These are phyloP conservation scores for Pascua guehoae DNA, from an alignment of 1,284 basidiomycete genomes.

Conservation along the genomic window DNA sequence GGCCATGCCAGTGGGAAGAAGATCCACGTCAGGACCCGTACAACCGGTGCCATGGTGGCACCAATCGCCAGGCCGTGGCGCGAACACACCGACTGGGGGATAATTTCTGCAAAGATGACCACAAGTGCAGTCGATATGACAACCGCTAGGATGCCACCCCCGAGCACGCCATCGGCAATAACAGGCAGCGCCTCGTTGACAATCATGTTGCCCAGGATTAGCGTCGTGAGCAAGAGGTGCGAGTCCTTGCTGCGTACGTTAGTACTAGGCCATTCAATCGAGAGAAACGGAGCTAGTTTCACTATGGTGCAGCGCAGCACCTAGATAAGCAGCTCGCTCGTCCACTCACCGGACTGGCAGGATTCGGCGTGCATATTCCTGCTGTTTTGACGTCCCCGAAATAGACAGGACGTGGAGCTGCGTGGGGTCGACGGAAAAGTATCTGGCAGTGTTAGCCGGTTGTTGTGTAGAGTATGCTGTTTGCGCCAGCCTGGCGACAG, in stretches of 20 bases:
- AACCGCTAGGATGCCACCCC: slow-evolving; percentile 72
- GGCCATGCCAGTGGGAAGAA: slow-evolving; percentile 73
- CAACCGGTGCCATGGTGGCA: slow-evolving; percentile 76
- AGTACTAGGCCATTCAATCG: background rate
- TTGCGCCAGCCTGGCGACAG: background rate
- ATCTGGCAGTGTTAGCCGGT: slow-evolving; percentile 53
- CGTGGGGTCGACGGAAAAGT: slow-evolving; percentile 90
- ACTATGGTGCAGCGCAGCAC: background rate
- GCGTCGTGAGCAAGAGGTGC: slow-evolving; percentile 74
- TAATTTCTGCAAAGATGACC: slow-evolving; percentile 57
- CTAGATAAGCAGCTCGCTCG: background rate
- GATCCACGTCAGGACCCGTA: slow-evolving; percentile 62
- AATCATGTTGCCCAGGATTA: slow-evolving; percentile 81
- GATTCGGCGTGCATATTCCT: slow-evolving; percentile 75
- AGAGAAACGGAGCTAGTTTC: background rate
- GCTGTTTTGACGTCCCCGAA: slow-evolving; percentile 76
- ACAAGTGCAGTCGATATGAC: slow-evolving; percentile 75
- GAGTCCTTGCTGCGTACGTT: slow-evolving; percentile 59
- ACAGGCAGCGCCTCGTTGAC: slow-evolving; percentile 84
- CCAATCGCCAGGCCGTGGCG: slow-evolving; percentile 86
- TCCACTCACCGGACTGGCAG: slow-evolving; percentile 64
- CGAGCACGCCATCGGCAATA: slow-evolving; percentile 76
- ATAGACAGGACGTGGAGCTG: slow-evolving; percentile 82
- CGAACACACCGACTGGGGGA: slow-evolving; percentile 73
- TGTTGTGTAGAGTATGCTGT: too few relatives aligned